Evolutionary conservation across 192 early-diverging fungal species (phyloP).

Genomic region (Coemansia sp.): DNA sequence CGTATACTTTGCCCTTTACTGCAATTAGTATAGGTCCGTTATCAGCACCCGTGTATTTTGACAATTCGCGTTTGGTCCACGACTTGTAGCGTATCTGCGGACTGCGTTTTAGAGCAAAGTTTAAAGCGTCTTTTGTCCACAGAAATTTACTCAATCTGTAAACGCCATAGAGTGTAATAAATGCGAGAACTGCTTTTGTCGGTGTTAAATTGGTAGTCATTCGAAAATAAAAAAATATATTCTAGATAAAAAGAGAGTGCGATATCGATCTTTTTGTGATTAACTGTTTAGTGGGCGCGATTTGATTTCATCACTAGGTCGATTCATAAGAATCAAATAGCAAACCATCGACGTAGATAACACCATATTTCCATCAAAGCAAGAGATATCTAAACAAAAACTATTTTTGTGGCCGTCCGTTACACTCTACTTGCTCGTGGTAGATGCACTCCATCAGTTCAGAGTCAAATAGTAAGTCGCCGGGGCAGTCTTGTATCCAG

Average conservation of each 20-base stretch:
- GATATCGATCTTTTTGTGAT: too few species aligned
- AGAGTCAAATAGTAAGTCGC: constrained; percentile 43
- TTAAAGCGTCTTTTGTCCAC: constrained; percentile 38
- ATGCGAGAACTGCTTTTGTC: constrained; percentile 17
- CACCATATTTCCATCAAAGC: too few species aligned
- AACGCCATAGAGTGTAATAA: constrained; percentile 27
- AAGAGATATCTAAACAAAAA: too few species aligned
- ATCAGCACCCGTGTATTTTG: constrained; percentile 26
- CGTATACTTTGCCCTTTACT: constrained; percentile 86
- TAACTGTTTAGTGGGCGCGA: too few species aligned
- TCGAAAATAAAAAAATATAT: neutral
- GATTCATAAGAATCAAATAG: too few species aligned
- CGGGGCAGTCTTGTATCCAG: constrained; percentile 41
- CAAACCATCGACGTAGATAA: too few species aligned
- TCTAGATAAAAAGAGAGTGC: too few species aligned
- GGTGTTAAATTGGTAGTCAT: neutral
- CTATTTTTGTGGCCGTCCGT: constrained; percentile 12
- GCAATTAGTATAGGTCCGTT: constrained; percentile 76
- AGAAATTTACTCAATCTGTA: constrained; percentile 19
- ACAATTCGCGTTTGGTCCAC: constrained; percentile 53
- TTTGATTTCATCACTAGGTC: too few species aligned
- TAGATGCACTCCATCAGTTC: constrained; percentile 42
- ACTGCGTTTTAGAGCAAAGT: constrained; percentile 17
- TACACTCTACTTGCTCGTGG: constrained; percentile 38
- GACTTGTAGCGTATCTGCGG: constrained; percentile 12